Evolutionary conservation across 352 stramenopile genomes (phyloP), one percentile per base, ranked within the genome.

Genomic region (Globisporangium carolinianum): DNA sequence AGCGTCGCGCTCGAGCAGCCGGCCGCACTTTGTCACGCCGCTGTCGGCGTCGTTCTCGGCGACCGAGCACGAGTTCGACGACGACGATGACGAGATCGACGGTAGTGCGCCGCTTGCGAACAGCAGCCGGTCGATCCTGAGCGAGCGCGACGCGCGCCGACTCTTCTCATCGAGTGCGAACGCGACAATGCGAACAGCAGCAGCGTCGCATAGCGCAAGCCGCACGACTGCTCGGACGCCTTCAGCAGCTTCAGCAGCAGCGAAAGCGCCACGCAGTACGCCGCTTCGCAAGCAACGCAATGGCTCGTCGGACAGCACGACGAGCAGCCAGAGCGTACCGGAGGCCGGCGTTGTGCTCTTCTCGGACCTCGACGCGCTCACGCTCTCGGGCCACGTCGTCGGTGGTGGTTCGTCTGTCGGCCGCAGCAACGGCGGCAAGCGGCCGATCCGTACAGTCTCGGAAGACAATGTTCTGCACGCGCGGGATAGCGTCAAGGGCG

Each of bases 311-410:
- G 72, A 84, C 17, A 79, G 67, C 39, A 68, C 41, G 45, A 49
- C 47, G 10, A 79, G 70, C 47, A 59, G 61, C 41, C 67, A 65
- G 35, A 84, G 72, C 24, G 52, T 57, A 1, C 66, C 69, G n/a
- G 57, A 62, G 12, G 57, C 43, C 5, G 78, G 80, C 37, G 62
- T 90, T 7, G 69, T 90, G 57, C 58, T 90, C 55, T 57, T 90
- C 41, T 84, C 76, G 32, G 80, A 90, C 39, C 61, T 87, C 35
- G 80, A 90, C 35, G 72, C 67, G 49, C 58, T 86, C 24, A 83
- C 80, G 42, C 69, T 90, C 39, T 76, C 75, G n/a, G 72, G 74
- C 42, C 78, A 71, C 67, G 83, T 81, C 51, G 72, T 75, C 17
- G 66, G 68, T 5, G 24, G 24, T 32, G 24, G 24, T 32, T 32